These are phyloP conservation scores for Sarcodon aspratus DNA, from an alignment of 768 basidiomycete genomes.

Conservation along the genomic window DNA sequence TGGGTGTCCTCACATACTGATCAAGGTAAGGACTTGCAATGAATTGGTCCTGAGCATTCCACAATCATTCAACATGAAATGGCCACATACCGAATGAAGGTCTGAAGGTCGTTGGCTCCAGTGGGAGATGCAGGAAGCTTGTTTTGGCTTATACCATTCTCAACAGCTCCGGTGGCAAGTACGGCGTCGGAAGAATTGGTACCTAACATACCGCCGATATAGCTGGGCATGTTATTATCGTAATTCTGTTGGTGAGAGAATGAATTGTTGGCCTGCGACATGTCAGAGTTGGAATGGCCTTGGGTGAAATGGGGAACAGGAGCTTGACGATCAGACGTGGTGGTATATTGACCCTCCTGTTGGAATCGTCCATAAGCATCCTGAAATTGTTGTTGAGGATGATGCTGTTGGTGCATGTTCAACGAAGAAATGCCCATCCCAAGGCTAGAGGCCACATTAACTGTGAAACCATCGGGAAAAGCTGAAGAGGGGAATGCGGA, in stretches of 20 bases:
- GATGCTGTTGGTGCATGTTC: background rate
- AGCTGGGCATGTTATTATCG: background rate
- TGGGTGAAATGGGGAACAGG: background rate
- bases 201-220: background rate
- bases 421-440: background rate
- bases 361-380: background rate
- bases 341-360: background rate
- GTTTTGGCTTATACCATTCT: too few relatives aligned
- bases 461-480: background rate
- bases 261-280: background rate
- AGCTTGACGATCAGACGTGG: background rate
- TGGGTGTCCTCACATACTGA: slow-evolving; percentile 74
- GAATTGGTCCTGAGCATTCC: slow-evolving; percentile 4
- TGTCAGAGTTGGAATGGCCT: background rate
- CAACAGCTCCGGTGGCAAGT: slow-evolving; percentile 17
- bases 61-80: slow-evolving; percentile 1
- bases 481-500: background rate
- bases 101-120: slow-evolving; percentile 61
- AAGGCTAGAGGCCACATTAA: background rate
- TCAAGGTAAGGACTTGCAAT: slow-evolving; percentile 53
- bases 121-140: slow-evolving; percentile 23
- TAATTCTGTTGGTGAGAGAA: background rate
- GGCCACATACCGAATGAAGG: slow-evolving; percentile 59
- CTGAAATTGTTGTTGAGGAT: background rate
- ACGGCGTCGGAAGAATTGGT: background rate